These are phyloP conservation scores for Phanerochaete sordida DNA, from an alignment of 768 basidiomycete species.

Conservation along the genomic window DNA sequence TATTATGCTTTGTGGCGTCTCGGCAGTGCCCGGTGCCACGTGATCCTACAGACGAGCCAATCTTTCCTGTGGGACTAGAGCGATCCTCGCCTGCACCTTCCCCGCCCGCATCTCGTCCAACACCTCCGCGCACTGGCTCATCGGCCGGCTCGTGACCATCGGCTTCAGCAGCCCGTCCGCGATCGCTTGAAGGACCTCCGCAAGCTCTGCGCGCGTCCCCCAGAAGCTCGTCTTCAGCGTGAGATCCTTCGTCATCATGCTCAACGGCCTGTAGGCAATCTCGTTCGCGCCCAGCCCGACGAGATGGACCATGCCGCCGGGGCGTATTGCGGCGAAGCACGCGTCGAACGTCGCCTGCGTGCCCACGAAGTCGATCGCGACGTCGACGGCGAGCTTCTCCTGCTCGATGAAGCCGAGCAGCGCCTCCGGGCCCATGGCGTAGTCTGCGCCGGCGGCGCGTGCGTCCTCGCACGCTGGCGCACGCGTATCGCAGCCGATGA, in stretches of 20 bases:
- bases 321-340: slow-evolving; percentile 1
- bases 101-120: slow-evolving; percentile 16
- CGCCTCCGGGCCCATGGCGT: slow-evolving; percentile 7
- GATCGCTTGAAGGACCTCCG: slow-evolving; percentile 17
- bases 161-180: slow-evolving; percentile 16
- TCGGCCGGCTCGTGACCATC: slow-evolving; percentile 13
- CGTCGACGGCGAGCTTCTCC: slow-evolving; percentile 12
- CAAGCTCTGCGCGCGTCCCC: slow-evolving; percentile 13
- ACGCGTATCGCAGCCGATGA: slow-evolving; percentile 18
- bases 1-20: too few species aligned
- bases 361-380: slow-evolving; percentile 20
- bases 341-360: slow-evolving; percentile 13
- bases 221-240: slow-evolving; percentile 11
- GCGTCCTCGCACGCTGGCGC: slow-evolving; percentile 10
- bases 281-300: slow-evolving; percentile 11
- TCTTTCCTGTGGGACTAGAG: slow-evolving; percentile 19
- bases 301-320: slow-evolving; percentile 15
- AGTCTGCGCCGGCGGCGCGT: slow-evolving; percentile 14
- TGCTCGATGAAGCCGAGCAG: slow-evolving; percentile 10
- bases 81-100: slow-evolving; percentile 15
- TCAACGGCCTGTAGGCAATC: slow-evolving; percentile 2
- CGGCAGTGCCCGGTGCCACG: too few species aligned
- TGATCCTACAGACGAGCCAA: too few species aligned
- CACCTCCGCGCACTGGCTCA: slow-evolving; percentile 15
- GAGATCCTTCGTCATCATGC: slow-evolving; percentile 13